Percentiles rank a stretch among this genome's conserved stretches.
phyloP scores from a whole-genome alignment of 1,284 basidiomycete genomes.

The Pulchroboletus neoregius region DNA sequence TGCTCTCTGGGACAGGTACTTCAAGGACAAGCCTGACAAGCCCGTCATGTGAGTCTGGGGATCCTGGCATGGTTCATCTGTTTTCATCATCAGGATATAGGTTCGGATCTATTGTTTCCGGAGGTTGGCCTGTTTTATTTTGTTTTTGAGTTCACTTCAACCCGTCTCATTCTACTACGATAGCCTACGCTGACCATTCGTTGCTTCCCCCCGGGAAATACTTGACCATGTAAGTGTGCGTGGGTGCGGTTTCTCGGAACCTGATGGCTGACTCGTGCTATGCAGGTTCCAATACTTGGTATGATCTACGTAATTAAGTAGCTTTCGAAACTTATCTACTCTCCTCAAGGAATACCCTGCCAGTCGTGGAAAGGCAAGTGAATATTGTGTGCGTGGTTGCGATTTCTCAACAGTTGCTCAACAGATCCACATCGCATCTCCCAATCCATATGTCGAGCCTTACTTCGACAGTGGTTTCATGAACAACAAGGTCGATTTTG shows the following conservation, averaged over 20 bases:
- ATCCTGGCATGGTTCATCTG: not conserved
- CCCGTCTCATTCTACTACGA: not conserved
- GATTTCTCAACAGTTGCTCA: constrained; percentile 3
- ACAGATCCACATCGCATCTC: constrained; percentile 60
- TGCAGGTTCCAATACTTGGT: constrained; percentile 57
- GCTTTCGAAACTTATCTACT: not conserved
- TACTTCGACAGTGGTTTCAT: constrained; percentile 70
- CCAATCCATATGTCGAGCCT: constrained; percentile 60
- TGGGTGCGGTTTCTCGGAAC: not conserved
- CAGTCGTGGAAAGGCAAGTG: constrained; percentile 54
- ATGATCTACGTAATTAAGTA: not conserved
- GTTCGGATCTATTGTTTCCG: constrained; percentile 64
- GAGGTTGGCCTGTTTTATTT: constrained; percentile 36
- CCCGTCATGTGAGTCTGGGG: constrained; percentile 52
- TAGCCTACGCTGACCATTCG: constrained; percentile 65
- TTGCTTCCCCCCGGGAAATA: constrained; percentile 68
- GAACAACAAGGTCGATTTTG: constrained; percentile 73
- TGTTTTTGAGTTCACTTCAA: not conserved
- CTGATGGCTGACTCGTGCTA: constrained; percentile 1
- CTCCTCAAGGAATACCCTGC: constrained; percentile 52
- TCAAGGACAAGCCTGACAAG: constrained; percentile 75
- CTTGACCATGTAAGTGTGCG: constrained; percentile 49
- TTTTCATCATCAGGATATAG: constrained; percentile 23
- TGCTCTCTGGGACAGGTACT: constrained; percentile 61
- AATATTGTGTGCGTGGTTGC: constrained; percentile 5